Evolutionary conservation across 2,329 filamentous ascomycete genomes (phyloP).

Genomic region (Erysiphe pulchra): DNA sequence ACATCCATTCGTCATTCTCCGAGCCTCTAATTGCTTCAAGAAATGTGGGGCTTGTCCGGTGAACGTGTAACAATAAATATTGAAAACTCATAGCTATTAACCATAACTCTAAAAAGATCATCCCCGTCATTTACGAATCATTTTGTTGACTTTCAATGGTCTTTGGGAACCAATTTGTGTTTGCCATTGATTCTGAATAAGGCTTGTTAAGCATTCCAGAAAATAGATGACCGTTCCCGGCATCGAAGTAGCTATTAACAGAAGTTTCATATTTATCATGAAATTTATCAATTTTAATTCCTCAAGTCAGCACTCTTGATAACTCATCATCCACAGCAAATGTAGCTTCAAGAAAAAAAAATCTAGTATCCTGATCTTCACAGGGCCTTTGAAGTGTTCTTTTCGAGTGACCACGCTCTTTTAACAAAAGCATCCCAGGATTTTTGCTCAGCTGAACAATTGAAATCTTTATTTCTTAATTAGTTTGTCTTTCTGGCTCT

Average conservation of each 20-base stretch:
- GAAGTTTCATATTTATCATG: background rate
- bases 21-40: background rate
- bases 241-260: background rate
- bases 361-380: background rate
- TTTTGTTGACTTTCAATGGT: background rate
- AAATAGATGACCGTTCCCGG: background rate
- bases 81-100: background rate
- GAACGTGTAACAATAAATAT: background rate
- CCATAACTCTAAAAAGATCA: background rate
- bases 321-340: background rate
- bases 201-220: background rate
- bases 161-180: no score
- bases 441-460: background rate
- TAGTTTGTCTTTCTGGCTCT: background rate
- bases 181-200: no score
- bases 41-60: background rate
- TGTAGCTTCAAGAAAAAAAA: background rate
- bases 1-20: background rate
- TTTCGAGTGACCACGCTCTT: background rate
- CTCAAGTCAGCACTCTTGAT: no score
- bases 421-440: background rate
- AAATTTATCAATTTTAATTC: background rate
- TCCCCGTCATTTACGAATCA: background rate
- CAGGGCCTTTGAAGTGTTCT: background rate
- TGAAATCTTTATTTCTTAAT: background rate